Evolutionary conservation across 2,329 filamentous ascomycete genomes (phyloP), one percentile per base, ranked within the genome.

Genomic region (Didymella keratinophila): DNA sequence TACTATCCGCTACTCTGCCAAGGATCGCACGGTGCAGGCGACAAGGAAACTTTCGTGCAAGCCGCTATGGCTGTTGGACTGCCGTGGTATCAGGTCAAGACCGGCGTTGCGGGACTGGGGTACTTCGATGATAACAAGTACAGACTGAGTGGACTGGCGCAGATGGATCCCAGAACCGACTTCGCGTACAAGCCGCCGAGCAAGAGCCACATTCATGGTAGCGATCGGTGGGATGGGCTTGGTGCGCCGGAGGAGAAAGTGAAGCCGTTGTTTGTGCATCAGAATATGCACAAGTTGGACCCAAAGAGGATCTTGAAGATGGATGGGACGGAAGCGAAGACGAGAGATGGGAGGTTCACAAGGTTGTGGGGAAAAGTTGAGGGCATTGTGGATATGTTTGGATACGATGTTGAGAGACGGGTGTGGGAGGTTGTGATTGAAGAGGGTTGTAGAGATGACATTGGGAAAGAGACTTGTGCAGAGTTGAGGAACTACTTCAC

Each of bases 1-100:
- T 86, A 82, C 71, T 86, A 84, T 63, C 78, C 78, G 0, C 67
- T 85, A 4, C 71, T 81, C 27, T 80, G 76, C 23, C 81, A 83
- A 67, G 77, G 76, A 32, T 75, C 74, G 0, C 68, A 70, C 10
- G 80, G 79, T 23, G 72, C 80, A 57, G 81, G 81, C 23, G 81
- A 83, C 69, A 82, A 82, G 66, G 81, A 84, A 60, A 83, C 80
- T 0, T 82, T 82, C 55, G 61, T 79, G 10, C 78, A 77, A 48
- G 81, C 79, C 0, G 80, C 81, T 7, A 63, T 78, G n/a, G 78
- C 74, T 9, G 68, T 82, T n/a, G 69, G 71, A 2, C 61, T 71
- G 7, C 74, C 78, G 0, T 79, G 75, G 59, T 81, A 81, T 65
- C 70, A 77, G 64, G 75, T 80, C 49, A 70, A 73, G 52, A 74